Conservation (phyloP, 768 basidiomycete genomes). For the Tylopilus vinaceipallidus region DNA sequence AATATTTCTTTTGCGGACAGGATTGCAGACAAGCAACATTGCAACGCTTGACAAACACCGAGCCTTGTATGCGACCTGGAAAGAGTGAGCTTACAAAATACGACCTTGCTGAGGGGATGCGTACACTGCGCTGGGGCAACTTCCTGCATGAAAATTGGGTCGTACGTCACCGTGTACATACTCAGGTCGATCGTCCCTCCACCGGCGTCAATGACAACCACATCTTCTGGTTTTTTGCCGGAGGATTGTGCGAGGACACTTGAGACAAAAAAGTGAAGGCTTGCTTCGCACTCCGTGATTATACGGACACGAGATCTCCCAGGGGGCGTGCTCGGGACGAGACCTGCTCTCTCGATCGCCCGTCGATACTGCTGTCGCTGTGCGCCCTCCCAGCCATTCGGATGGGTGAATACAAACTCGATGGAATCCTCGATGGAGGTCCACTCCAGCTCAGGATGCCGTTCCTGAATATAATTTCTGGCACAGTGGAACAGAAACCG, state of each 20-base stretch:
- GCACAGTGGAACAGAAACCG: conserved; percentile 7
- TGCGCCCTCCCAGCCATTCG: conserved; percentile 30
- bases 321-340: conserved; percentile 16
- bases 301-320: conserved; percentile 25
- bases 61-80: conserved; percentile 44
- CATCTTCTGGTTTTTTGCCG: conserved; percentile 15
- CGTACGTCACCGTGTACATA: too few relatives aligned
- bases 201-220: too few relatives aligned
- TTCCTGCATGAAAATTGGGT: conserved; percentile 27
- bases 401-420: conserved; percentile 25
- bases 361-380: conserved; percentile 23
- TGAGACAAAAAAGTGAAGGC: conserved; percentile 37
- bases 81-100: background rate
- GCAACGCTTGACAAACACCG: conserved; percentile 44
- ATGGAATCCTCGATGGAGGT: conserved; percentile 7
- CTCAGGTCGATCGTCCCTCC: too few relatives aligned
- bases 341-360: conserved; percentile 23
- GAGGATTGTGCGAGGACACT: conserved; percentile 27
- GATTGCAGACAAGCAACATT: too few relatives aligned
- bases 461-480: conserved; percentile 1
- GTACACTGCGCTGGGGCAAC: conserved; percentile 31
- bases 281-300: conserved; percentile 25
- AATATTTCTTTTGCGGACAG: too few relatives aligned
- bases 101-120: accelerated
- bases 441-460: conserved; percentile 16